These are phyloP conservation scores for Arthrocladium fulminans DNA, from an alignment of 2,329 filamentous ascomycete species.

Conservation along the genomic window DNA sequence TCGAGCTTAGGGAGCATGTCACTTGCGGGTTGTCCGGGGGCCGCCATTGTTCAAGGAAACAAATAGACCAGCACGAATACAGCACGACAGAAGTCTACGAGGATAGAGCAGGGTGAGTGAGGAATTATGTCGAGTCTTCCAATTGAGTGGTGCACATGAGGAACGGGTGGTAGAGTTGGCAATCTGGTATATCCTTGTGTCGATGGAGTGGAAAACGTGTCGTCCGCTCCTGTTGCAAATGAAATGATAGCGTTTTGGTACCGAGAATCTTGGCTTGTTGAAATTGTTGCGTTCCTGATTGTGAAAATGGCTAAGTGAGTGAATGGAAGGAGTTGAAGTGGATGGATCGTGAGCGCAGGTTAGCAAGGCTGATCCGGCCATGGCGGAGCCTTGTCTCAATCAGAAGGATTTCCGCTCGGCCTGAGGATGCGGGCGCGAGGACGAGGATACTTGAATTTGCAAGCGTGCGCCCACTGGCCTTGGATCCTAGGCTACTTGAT, in stretches of 20 bases:
- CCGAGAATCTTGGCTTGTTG: background rate
- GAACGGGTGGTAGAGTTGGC: too few species aligned
- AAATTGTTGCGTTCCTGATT: background rate
- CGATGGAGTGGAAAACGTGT: too few species aligned
- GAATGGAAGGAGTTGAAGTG: too few species aligned
- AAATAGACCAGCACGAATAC: background rate
- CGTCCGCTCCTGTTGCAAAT: too few species aligned
- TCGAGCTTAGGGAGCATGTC: constrained; percentile 67
- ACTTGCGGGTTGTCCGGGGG: constrained; percentile 13
- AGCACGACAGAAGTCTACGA: constrained; percentile 5
- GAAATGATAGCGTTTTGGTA: too few species aligned
- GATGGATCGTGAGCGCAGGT: too few species aligned
- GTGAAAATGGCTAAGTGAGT: background rate
- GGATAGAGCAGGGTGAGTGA: background rate
- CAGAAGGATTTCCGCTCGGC: background rate
- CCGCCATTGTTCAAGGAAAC: constrained; percentile 16
- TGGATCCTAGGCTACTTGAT: too few species aligned
- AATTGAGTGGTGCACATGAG: background rate
- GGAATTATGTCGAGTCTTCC: background rate
- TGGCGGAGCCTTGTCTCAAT: too few species aligned
- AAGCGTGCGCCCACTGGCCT: too few species aligned
- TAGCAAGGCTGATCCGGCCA: too few species aligned
- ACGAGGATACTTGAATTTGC: too few species aligned
- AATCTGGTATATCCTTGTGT: too few species aligned
- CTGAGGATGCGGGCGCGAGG: background rate